Conservation (phyloP, 192 early-diverging fungal genomes). For the Linnemannia schmuckeri region DNA sequence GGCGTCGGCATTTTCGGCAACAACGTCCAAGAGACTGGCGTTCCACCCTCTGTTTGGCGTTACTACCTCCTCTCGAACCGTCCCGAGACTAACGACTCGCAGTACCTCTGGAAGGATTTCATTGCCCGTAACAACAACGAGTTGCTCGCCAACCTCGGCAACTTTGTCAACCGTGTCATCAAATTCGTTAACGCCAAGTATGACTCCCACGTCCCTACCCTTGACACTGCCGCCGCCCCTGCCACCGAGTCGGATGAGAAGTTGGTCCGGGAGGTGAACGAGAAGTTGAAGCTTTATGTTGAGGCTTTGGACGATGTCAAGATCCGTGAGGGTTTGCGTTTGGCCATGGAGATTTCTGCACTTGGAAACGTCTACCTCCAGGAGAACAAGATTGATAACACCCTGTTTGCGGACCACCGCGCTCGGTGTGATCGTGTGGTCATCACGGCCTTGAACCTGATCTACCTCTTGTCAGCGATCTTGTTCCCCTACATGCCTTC, state of each 20-base stretch:
- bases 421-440: conserved; percentile 91
- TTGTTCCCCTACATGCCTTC: conserved; percentile 95
- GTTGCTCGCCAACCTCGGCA: conserved; percentile 95
- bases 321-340: conserved; percentile 82
- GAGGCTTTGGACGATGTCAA: conserved; percentile 87
- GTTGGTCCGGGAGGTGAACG: conserved; percentile 89
- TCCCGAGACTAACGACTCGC: conserved; percentile 91
- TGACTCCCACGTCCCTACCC: conserved; percentile 80
- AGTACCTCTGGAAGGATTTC: conserved; percentile 95
- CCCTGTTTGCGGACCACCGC: conserved; percentile 83
- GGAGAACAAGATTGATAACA: conserved; percentile 92
- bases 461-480: conserved; percentile 89
- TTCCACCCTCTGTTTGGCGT: conserved; percentile 95
- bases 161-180: conserved; percentile 97
- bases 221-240: conserved; percentile 56
- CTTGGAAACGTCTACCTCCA: conserved; percentile 97
- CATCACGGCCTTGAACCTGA: conserved; percentile 84
- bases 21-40: conserved; percentile 91
- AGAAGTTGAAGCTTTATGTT: conserved; percentile 79
- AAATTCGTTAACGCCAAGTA: conserved; percentile 96
- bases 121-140: conserved; percentile 95
- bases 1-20: conserved; percentile 98
- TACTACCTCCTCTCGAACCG: conserved; percentile 95
- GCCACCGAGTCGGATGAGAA: conserved; percentile 72
- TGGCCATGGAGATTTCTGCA: conserved; percentile 95